Percentiles rank a stretch among this genome's conserved stretches.
These are phyloP conservation scores for Cladosporium sp. DNA, from an alignment of 2,329 filamentous ascomycete genomes.

Conservation along the genomic window DNA sequence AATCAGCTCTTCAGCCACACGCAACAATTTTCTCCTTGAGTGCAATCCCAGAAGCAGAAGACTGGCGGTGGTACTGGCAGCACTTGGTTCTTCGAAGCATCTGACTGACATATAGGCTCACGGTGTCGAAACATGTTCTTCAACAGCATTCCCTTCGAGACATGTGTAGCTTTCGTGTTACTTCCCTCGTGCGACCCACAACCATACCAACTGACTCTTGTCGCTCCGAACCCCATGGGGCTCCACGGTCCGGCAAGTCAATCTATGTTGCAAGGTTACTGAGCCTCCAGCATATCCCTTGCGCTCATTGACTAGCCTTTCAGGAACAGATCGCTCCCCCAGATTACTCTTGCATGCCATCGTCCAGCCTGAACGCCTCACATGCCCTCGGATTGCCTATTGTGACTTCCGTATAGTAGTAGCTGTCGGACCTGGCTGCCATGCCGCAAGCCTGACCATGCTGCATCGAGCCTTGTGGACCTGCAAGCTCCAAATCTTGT, in stretches of 20 bases:
- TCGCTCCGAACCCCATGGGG: slow-evolving; percentile 17
- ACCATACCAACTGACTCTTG: background rate
- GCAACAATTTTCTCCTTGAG: background rate
- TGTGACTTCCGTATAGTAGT: background rate
- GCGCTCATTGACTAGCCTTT: background rate
- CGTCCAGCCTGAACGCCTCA: background rate
- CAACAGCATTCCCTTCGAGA: background rate
- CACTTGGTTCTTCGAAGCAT: background rate
- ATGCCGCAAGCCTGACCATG: background rate
- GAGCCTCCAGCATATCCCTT: slow-evolving; percentile 7
- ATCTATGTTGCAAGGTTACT: slow-evolving; percentile 7
- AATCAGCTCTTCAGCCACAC: background rate
- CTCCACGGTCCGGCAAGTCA: slow-evolving; percentile 9
- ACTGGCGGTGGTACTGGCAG: background rate
- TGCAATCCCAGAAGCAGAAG: background rate
- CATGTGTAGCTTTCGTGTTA: background rate
- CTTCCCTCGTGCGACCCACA: background rate
- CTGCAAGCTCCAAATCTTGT: background rate
- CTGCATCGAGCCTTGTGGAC: background rate
- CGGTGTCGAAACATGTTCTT: background rate
- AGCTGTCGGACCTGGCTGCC: slow-evolving; percentile 2
- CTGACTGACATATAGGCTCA: background rate
- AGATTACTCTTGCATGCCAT: background rate
- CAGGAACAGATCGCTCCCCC: slow-evolving; percentile 3
- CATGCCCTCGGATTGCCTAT: background rate